Conservation (phyloP, 83 land plant genomes). For the Diphasiastrum complanatum region DNA sequence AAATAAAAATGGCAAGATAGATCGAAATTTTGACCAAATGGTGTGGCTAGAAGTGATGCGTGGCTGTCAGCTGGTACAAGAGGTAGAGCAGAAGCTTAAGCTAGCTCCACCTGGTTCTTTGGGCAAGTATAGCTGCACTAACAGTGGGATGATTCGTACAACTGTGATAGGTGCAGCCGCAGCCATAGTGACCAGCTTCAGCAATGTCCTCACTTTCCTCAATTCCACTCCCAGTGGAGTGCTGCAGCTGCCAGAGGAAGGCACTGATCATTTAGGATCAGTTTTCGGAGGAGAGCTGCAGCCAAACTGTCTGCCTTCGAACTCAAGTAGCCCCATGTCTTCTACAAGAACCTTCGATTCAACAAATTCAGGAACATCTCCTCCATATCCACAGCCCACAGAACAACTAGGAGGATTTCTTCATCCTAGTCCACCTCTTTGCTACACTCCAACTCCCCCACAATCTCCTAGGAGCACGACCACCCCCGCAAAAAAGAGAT, state of each 20-base stretch:
- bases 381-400: not conserved
- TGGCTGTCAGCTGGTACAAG: not conserved
- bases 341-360: not conserved
- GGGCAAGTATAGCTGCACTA: not conserved
- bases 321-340: not conserved
- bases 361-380: not conserved
- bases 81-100: not conserved
- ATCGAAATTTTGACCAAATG: too few relatives aligned
- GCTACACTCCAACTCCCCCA: too few relatives aligned
- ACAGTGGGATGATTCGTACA: not conserved
- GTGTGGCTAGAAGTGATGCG: not conserved
- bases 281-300: not conserved
- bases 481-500: too few relatives aligned
- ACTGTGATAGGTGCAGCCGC: conserved; percentile 1
- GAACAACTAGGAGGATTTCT: too few relatives aligned
- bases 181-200: conserved; percentile 3
- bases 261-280: not conserved
- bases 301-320: not conserved
- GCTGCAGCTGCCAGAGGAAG: not conserved
- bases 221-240: not conserved
- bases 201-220: not conserved
- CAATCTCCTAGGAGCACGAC: too few relatives aligned
- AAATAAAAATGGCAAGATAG: too few relatives aligned
- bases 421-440: too few relatives aligned
- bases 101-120: not conserved